Evolutionary conservation across 768 basidiomycete genomes (phyloP), one percentile per base, ranked within the genome.

Genomic region (Russula dissimulans): DNA sequence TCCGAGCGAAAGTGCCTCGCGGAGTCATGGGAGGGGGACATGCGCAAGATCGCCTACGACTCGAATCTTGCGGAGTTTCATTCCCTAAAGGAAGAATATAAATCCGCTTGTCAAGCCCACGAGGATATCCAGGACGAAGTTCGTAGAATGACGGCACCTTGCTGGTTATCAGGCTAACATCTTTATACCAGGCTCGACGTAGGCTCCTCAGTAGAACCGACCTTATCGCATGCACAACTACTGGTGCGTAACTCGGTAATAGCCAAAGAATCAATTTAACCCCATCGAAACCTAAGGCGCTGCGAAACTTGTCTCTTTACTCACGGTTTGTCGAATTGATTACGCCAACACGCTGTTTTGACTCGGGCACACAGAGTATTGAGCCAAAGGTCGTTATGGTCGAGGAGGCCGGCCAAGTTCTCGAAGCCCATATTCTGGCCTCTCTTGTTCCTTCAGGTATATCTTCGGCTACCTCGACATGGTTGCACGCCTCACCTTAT

Each of bases 331-430:
- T 61, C n/a, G n/a, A 32, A 34, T 9, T 26, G 10, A 36, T 41
- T 11, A 5, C 32, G 7, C 32, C 14, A 5, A 15, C 0, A 8
- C 32, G 18, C 2, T 1, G 5, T 46, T n/a, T 44, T 54, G n/a
- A 60, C 55, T 63, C 3, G 45, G 15, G 15, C 14, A 36, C 57
- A 4, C 54, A 87, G 85, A 79, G 80, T 14, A 67, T 89, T 5
- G 72, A 68, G 5, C 87, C 87, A 0, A 78, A 76, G 36, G 79
- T 89, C 0, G 68, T 89, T 49, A 72, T 91, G 50, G 84, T 91
- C 0, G 88, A 91, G 69, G 89, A 91, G 68, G 89, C 89, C 0
- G 89, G 89, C 0, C 89, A 91, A 71, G 86, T 90, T 1, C 76
- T 91, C 32, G 89, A 91, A 71, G 85, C 89, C 3, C 89, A 91